phyloP scores from a whole-genome alignment of 2,329 filamentous ascomycete genomes.

The Aurifilum marmelostoma region DNA sequence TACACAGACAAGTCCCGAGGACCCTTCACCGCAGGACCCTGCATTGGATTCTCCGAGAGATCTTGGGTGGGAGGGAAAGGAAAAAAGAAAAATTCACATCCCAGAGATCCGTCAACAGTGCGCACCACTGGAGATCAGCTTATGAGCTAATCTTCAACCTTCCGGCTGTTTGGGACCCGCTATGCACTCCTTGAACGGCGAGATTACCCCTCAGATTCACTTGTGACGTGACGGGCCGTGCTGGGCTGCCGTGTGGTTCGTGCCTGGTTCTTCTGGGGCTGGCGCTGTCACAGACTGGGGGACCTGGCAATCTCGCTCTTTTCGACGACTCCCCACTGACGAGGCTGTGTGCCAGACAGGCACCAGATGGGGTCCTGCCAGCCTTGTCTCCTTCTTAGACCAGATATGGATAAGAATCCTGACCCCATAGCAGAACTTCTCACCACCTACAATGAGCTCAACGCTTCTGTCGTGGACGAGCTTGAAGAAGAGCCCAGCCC shows the following conservation, averaged over 20 bases:
- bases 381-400: conserved; percentile 14
- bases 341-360: conserved; percentile 18
- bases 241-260: background rate
- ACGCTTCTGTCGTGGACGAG: conserved; percentile 62
- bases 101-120: background rate
- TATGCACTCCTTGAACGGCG: background rate
- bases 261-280: background rate
- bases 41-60: background rate
- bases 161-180: background rate
- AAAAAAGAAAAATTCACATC: background rate
- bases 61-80: background rate
- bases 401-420: conserved; percentile 21
- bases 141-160: background rate
- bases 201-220: background rate
- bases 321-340: conserved; percentile 15
- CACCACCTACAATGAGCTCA: conserved; percentile 73
- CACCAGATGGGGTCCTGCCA: conserved; percentile 12
- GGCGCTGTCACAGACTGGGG: background rate
- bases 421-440: conserved; percentile 61
- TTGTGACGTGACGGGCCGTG: conserved; percentile 1
- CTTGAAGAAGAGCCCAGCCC: conserved; percentile 69
- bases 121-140: background rate
- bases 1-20: background rate
- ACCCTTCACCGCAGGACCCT: conserved; percentile 7
- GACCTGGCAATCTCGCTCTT: background rate